Evolutionary conservation across 2,329 filamentous ascomycete genomes (phyloP), one percentile per base, ranked within the genome.

Genomic region (Fusarium sp.): DNA sequence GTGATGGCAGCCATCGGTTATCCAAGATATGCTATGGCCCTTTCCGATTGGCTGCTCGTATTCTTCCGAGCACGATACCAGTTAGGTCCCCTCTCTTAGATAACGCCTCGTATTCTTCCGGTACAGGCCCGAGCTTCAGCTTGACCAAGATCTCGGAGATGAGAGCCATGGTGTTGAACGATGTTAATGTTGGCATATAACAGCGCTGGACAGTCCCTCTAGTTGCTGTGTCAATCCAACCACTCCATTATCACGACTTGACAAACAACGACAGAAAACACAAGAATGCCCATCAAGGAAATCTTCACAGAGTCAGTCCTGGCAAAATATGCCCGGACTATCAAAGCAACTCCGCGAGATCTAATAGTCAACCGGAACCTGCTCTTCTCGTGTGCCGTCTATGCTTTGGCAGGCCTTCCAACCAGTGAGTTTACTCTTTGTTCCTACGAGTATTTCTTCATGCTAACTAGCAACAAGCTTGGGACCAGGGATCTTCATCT

Each of bases 401-500:
- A 52, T 8, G 47, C 47, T 17, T 7, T 52, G 8, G 12, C 47
- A 15, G 47, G 47, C 3, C 12, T 52, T 27, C 47, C 47, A 17
- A 27, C 25, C 4, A 52, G 47, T 52, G 7, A 32, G 15, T 38
- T 8, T n/a, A 10, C 15, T 4, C 0, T n/a, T n/a, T 8, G 17
- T n/a, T n/a, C 3, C 3, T 8, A 37, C 35, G 4, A n/a, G 0
- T 0, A 38, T 10, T 8, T 17, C n/a, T 38, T 38, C 37, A 38
- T n/a, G 0, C 37, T 38, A n/a, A 38, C 17, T 17, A 2, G 17
- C 17, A 38, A 17, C 4, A 38, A 73, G 71, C 69, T 1, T 73
- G 71, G 71, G 71, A 73, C 40, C 71, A 73, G 25, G 71, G 71
- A 17, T 69, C 71, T 4, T 69, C 64, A 17, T 73, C 71, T 14